A percentile compares a stretch with the other conserved stretches of the same genome.
Conservation (phyloP, 441 rosid genomes). For the Brassica hybrid region DNA sequence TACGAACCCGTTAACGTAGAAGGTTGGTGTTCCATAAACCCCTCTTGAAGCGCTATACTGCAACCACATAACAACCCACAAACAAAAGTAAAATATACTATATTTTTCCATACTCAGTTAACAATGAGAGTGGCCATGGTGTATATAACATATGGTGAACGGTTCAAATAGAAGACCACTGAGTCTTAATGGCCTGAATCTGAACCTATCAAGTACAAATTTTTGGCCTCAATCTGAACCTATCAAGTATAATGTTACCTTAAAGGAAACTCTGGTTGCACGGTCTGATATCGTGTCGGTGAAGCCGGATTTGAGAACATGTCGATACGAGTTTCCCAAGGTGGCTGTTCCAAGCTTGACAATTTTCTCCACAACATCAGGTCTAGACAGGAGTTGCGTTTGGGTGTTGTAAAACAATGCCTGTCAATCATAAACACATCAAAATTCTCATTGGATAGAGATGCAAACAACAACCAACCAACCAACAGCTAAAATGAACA, state of each 20-base stretch:
- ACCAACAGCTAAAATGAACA: constrained; percentile 8
- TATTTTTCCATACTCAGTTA: no score
- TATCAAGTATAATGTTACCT: constrained; percentile 46
- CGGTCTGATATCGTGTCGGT: constrained; percentile 58
- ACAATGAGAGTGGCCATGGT: no score
- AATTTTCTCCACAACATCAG: constrained; percentile 53
- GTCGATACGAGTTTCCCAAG: constrained; percentile 56
- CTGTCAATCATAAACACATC: constrained; percentile 41
- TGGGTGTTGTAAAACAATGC: constrained; percentile 60
- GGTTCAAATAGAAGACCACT: no score
- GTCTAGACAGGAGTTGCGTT: constrained; percentile 58
- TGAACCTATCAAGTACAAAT: no score
- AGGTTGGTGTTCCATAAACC: constrained; percentile 79
- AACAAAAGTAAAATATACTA: no score
- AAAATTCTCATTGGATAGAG: not conserved
- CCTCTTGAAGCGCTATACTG: constrained; percentile 88
- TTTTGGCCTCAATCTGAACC: no score
- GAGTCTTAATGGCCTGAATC: no score
- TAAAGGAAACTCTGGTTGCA: constrained; percentile 76
- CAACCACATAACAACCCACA: constrained; percentile 27
- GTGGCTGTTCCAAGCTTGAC: constrained; percentile 55
- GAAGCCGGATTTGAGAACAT: constrained; percentile 64
- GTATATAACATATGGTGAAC: no score
- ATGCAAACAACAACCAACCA: not conserved
- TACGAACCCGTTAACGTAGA: constrained; percentile 75